Evolutionary conservation across 768 basidiomycete genomes (phyloP), one percentile per base, ranked within the genome.

Genomic region (Russula dissimulans): DNA sequence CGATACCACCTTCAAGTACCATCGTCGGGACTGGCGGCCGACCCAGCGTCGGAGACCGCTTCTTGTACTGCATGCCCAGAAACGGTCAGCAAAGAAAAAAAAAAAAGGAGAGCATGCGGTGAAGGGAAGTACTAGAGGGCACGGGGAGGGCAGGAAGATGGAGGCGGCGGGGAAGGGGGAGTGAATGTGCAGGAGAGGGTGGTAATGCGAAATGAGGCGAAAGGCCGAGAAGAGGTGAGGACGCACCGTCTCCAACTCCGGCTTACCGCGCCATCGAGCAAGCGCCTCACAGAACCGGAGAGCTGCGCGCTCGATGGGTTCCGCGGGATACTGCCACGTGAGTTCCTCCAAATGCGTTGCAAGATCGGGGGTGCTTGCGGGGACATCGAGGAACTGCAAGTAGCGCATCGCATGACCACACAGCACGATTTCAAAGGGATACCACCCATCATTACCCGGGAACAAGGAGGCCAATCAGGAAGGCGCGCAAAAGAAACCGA

Each of bases 281-380:
- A 92, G 78, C 39, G 88, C 88, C 68, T 93, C 90, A 67, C 85
- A 90, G 67, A 89, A 93, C 52, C 88, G 76, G 5, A 90, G 77
- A 0, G 87, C 83, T 32, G 86, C 84, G 18, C 89, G 79, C 67
- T 93, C 90, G 15, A 91, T 81, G 22, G 88, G 85, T 66, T 92
- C 89, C 1, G 86, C 84, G 34, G 91, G 89, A 69, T 85, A 92
- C 66, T 83, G 81, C 82, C 85, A 86, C 2, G 88, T 87, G 4
- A 88, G 74, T 65, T 84, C 74, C 68, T 89, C 87, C 82, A 91
- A 83, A 65, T 91, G 88, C 1, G 85, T 87, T 3, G 86, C 81
- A 26, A 91, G 76, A 69, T 91, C 88, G 0, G 85, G 85, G 0
- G 86, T 86, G 17, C 82, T 77, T 6, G 76, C 71, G 9, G 88